A percentile compares a stretch with the other conserved stretches of the same genome.
These are phyloP conservation scores for Botryosphaeria dothidea DNA, from an alignment of 2,329 filamentous ascomycete genomes.

Conservation along the genomic window DNA sequence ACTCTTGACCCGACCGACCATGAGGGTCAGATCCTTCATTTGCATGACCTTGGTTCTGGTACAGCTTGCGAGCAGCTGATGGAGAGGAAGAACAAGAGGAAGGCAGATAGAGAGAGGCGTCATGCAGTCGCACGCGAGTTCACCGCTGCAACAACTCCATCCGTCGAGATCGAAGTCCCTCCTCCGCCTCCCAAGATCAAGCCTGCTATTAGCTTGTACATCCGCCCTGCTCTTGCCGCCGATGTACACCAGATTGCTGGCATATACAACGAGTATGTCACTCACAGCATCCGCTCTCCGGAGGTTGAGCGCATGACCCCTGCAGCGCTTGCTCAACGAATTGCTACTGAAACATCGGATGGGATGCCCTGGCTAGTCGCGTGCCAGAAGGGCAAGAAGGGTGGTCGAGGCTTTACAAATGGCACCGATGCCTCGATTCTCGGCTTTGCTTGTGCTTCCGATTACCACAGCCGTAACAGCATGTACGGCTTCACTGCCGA, in stretches of 20 bases:
- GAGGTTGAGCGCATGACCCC: slow-evolving; percentile 46
- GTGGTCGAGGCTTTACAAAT: slow-evolving; percentile 35
- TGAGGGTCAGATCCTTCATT: slow-evolving; percentile 18
- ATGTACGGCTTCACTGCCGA: slow-evolving; percentile 58
- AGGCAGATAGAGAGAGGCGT: background rate
- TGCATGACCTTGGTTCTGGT: background rate
- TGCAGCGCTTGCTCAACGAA: slow-evolving; percentile 38
- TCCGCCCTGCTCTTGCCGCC: slow-evolving; percentile 53
- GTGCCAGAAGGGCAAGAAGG: background rate
- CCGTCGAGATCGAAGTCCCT: no score
- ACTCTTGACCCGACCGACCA: slow-evolving; percentile 27
- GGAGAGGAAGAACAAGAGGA: background rate
- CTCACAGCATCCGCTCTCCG: slow-evolving; percentile 45
- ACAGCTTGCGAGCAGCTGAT: background rate
- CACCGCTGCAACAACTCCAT: background rate
- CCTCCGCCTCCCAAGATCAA: background rate
- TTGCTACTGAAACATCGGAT: background rate
- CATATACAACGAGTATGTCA: slow-evolving; percentile 61
- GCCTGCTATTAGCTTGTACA: slow-evolving; percentile 42
- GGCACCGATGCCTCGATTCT: slow-evolving; percentile 53
- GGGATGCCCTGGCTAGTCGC: slow-evolving; percentile 53
- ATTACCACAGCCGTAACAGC: slow-evolving; percentile 52
- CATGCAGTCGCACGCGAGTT: background rate
- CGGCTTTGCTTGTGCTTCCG: slow-evolving; percentile 64
- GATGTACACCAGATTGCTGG: slow-evolving; percentile 53